Base-by-base conservation (phyloP, 2,329 filamentous ascomycete species). In the Fusarium tjaetaba region DNA sequence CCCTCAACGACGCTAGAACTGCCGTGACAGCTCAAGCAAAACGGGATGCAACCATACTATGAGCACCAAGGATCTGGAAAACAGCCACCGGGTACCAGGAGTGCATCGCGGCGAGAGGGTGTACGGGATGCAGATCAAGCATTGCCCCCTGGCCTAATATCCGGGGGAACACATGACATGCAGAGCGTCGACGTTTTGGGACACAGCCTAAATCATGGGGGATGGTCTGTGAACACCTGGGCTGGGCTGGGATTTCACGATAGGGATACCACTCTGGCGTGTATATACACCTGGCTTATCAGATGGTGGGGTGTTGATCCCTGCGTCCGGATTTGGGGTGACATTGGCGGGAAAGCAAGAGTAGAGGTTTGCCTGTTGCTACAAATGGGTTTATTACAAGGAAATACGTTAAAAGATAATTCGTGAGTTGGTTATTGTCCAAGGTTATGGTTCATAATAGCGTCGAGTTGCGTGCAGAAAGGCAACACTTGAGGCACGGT, bases 251-350 rank as follows among this genome's bases (percentile, higher is more conserved):
- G 13, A 26, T 36, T 41, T 57, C 55, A 56, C 28, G 61, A 73
- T 66, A 70, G 61, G 45, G 57, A 70, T 48, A 65, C 68, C 61
- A 70, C 58, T 64, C 70, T 70, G 65, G 66, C 66, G 66, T 69
- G 66, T 68, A 41, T 56, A 64, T 45, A 69, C 65, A 39, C 65
- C 65, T 28, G 56, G 49, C 65, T 69, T 56, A 56, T 57, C 49
- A 51, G 55, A 64, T 72, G 70, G 69, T 53, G 48, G 39, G 69
- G 68, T 38, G 69, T 41, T 43, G 45, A 45, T 73, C 69, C 55
- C 60, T 70, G 70, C 45, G 10, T 16, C 30, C 10, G 15, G 24
- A 34, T 24, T 59, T 32, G 34, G 49, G 32, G 28, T 22, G 16
- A 8, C n/a, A 26, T 52, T 52, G 49, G 32, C 18, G 5, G 2